Evolutionary conservation across 352 stramenopile genomes (phyloP), one percentile per base, ranked within the genome.

Genomic region (Phytophthora fragariaefolia): DNA sequence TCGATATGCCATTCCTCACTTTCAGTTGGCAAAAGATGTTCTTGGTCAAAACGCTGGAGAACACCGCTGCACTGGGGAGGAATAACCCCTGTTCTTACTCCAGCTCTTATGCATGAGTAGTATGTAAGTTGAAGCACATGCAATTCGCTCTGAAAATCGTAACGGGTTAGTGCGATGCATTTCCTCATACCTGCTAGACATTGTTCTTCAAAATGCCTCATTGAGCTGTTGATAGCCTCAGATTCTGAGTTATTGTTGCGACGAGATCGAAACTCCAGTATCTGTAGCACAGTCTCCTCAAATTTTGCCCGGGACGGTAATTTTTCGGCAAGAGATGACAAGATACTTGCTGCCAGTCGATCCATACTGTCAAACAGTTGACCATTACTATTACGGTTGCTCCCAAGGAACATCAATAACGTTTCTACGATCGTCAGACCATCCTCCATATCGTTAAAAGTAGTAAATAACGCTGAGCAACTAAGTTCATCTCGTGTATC

Each of bases 111-210:
- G 17, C 54, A 60, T 1, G 69, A 55, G 30, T 77, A 83, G 53
- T 85, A 87, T 4, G 79, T 79, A 4, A 68, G 51, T 6, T 66
- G 56, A 26, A 87, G 27, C 1, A 38, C 24, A 45, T 85, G 77
- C 3, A 85, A 26, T 13, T 80, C 68, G 47, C 76, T 85, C 26
- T 72, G 59, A 30, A 79, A 87, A 32, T 80, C 74, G 57, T 80
- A 85, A 10, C 67, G 73, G 2, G 79, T 85, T 23, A 87, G 43
- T 5, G 40, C 46, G 27, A 87, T 67, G 15, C 71, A 83, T 22
- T 68, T 60, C 20, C 64, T 65, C 1, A 68, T 46, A 0, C 64
- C 64, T 17, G 6, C 3, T 2, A 72, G n/a, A 12, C 58, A 72
- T 15, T 59, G 64, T 9, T 72, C 58, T 54, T 67, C 42, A 18